phyloP scores from a whole-genome alignment of 2,329 filamentous ascomycete species.

The Stemphylium beticola region DNA sequence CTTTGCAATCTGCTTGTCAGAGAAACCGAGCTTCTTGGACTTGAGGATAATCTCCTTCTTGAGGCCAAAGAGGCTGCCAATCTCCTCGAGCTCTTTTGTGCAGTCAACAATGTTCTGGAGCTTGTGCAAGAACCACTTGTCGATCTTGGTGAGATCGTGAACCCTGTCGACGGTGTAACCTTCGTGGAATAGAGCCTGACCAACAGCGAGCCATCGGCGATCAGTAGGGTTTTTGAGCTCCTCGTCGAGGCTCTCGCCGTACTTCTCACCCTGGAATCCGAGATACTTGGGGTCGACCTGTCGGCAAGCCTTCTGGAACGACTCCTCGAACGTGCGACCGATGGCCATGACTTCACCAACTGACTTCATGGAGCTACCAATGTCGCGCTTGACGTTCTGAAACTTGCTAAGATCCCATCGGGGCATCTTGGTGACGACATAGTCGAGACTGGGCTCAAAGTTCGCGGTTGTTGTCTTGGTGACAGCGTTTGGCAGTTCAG shows the following conservation, averaged over 20 bases:
- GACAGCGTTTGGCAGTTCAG: slow-evolving; percentile 95
- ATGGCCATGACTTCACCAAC: slow-evolving; percentile 99
- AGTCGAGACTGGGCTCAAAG: slow-evolving; percentile 96
- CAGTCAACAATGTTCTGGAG: slow-evolving; percentile 95
- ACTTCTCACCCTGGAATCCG: slow-evolving; percentile 94
- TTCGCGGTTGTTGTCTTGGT: slow-evolving; percentile 99
- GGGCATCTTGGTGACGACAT: slow-evolving; percentile 98
- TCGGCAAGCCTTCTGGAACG: slow-evolving; percentile 97
- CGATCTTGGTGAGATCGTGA: slow-evolving; percentile 95
- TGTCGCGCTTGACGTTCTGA: slow-evolving; percentile 97
- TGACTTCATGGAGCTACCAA: slow-evolving; percentile 98
- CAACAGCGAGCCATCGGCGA: slow-evolving; percentile 94
- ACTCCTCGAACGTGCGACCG: slow-evolving; percentile 97
- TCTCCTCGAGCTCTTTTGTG: slow-evolving; percentile 81
- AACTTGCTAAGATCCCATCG: slow-evolving; percentile 99
- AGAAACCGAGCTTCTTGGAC: slow-evolving; percentile 98
- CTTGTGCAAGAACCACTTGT: slow-evolving; percentile 99
- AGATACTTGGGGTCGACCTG: slow-evolving; percentile 92
- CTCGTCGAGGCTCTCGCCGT: slow-evolving; percentile 83
- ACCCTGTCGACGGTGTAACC: slow-evolving; percentile 91
- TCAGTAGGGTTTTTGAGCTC: slow-evolving; percentile 93
- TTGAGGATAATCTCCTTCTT: slow-evolving; percentile 88
- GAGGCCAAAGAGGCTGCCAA: slow-evolving; percentile 80
- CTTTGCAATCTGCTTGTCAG: slow-evolving; percentile 89
- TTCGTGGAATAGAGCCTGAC: slow-evolving; percentile 97